Base-by-base conservation (phyloP, 2,329 filamentous ascomycete genomes). In the Botrytis porri region DNA sequence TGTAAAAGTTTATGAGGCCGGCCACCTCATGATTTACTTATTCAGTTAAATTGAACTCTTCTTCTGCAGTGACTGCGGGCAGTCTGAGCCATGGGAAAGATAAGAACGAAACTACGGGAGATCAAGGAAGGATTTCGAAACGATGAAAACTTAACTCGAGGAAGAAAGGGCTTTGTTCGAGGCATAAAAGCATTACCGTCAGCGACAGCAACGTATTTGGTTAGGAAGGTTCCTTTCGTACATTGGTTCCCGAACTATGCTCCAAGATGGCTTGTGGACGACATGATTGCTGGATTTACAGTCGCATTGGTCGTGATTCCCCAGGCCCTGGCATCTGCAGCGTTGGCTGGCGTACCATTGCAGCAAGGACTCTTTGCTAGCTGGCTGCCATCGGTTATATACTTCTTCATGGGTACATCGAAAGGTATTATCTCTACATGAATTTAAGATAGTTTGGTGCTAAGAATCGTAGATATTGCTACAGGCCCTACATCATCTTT, bases 401-500 rank as follows among this genome's bases (percentile, higher is more conserved):
- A 88, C 75, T 85, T 88, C 1, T 85, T 90, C 71, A 88, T 90
- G 83, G 88, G 88, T 0, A 89, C 88, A 0, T 88, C 88, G 0
- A 90, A 90, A 80, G 88, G 88, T 87, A 74, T 77, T 79, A 57
- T 16, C 37, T 25, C 16, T n/a, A 29, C 29, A 35, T 41, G 16
- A 20, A 39, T 45, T 32, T 1, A 29, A 3, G 39, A 18, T 35
- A 32, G 32, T 41, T 25, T 57, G 25, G 66, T 76, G 43, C 75
- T 75, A 25, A 70, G 22, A 69, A n/a, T 41, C 60, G 10, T 60
- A 88, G 88, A 90, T 79, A 80, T 91, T 6, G 90, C 88, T 0
- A 87, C 86, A 0, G 88, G 89, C 7, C 89, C 89, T 20, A 92
- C 89, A 0, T 90, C 89, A 0, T 86, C 91, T 39, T 86, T 91